A percentile compares a stretch with the other conserved stretches of the same genome.
phyloP scores from a whole-genome alignment of 176 grass and related monocot genomes.

The Rhynchospora tenuis region DNA sequence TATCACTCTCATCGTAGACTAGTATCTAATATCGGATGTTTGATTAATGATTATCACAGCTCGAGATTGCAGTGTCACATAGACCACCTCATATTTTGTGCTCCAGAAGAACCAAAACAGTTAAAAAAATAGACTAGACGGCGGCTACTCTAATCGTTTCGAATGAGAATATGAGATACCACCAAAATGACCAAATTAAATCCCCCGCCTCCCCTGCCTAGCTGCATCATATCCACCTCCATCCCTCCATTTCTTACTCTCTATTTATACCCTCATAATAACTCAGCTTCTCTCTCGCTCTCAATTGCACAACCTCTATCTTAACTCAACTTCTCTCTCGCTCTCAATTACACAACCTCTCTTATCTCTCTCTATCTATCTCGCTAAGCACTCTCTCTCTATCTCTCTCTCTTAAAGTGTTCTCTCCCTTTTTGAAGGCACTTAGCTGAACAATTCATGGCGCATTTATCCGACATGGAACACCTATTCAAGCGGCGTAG shows the following conservation, averaged over 20 bases:
- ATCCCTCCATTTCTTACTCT: background rate
- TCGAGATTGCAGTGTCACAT: background rate
- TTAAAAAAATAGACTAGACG: background rate
- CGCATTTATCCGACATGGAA: conserved; percentile 2
- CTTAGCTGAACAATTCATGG: background rate
- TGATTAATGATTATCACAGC: background rate
- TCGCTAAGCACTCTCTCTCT: background rate
- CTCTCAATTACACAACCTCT: too few relatives aligned
- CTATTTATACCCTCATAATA: conserved; percentile 5
- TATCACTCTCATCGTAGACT: too few relatives aligned
- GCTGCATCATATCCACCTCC: background rate
- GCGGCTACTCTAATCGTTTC: background rate
- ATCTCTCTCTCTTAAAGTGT: background rate
- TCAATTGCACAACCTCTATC: too few relatives aligned
- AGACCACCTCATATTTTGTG: background rate
- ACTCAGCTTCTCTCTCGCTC: background rate
- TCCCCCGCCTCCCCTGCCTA: background rate
- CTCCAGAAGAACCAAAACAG: background rate
- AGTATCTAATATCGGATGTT: background rate
- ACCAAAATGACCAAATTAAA: background rate
- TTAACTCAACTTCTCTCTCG: too few relatives aligned
- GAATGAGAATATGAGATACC: conserved; percentile 16
- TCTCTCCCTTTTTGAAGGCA: background rate
- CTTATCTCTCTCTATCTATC: too few relatives aligned
- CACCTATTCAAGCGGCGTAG: conserved; percentile 24